A percentile compares a stretch with the other conserved stretches of the same genome.
Evolutionary conservation across 352 stramenopile genomes (phyloP).

Genomic region (Globisporangium parvum): DNA sequence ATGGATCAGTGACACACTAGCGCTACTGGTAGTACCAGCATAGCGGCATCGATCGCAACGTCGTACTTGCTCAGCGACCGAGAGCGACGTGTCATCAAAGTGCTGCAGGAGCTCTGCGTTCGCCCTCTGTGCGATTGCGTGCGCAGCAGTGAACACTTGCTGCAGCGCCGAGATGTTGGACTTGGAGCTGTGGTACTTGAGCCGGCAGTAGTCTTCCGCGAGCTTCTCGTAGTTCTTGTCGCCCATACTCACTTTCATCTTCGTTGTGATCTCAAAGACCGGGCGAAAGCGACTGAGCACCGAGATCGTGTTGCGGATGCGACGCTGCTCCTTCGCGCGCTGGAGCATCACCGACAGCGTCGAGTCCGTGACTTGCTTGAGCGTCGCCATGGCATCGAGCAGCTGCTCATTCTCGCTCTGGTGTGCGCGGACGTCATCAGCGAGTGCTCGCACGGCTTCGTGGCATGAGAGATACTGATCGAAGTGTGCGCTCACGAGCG

Average conservation of each 20-base stretch:
- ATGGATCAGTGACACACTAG: background rate
- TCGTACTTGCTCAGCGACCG: constrained; percentile 49
- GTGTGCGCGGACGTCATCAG: constrained; percentile 56
- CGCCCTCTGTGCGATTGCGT: constrained; percentile 51
- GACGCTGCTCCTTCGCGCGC: constrained; percentile 64
- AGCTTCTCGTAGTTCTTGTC: constrained; percentile 67
- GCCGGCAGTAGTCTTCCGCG: constrained; percentile 57
- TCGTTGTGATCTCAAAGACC: constrained; percentile 67
- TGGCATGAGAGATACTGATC: constrained; percentile 83
- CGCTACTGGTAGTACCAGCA: background rate
- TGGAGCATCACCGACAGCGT: constrained; percentile 76
- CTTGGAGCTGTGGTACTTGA: constrained; percentile 66
- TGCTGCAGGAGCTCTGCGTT: constrained; percentile 54
- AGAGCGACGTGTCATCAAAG: constrained; percentile 58
- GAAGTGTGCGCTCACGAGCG: constrained; percentile 73
- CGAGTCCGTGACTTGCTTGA: constrained; percentile 55
- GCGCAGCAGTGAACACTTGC: constrained; percentile 43
- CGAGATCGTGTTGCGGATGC: constrained; percentile 65
- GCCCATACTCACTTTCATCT: constrained; percentile 67
- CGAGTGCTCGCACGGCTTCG: constrained; percentile 59
- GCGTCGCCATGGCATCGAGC: constrained; percentile 38
- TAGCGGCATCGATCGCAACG: background rate
- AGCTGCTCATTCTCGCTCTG: constrained; percentile 52
- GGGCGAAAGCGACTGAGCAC: constrained; percentile 62
- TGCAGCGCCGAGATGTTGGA: constrained; percentile 54